phyloP scores from a whole-genome alignment of 2,329 filamentous ascomycete genomes.

The Colletotrichum trifolii region DNA sequence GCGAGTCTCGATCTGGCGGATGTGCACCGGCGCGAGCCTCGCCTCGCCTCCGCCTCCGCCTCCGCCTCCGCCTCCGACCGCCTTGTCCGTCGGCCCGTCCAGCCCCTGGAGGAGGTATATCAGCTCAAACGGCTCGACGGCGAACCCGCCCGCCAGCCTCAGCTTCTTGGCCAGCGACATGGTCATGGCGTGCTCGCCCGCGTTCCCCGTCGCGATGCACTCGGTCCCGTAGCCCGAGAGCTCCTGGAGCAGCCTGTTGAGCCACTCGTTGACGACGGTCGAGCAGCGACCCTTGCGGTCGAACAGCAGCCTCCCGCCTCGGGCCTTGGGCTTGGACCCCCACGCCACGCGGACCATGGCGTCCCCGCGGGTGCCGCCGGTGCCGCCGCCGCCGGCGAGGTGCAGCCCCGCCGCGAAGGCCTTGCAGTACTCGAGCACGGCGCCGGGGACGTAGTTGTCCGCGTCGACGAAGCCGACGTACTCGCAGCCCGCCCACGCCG shows the following conservation, averaged over 20 bases:
- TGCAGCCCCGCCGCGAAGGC: slow-evolving; percentile 11
- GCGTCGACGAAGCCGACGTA: slow-evolving; percentile 27
- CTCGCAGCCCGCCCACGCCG: slow-evolving; percentile 8
- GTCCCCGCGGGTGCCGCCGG: too few relatives aligned
- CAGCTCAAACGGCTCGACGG: slow-evolving; percentile 21
- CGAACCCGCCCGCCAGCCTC: slow-evolving; percentile 20
- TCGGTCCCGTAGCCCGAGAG: slow-evolving; percentile 15
- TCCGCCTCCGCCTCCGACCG: too few relatives aligned
- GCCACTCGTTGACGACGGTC: slow-evolving; percentile 5
- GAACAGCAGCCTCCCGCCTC: slow-evolving; percentile 5
- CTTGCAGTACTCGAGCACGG: slow-evolving; percentile 23
- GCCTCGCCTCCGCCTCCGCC: background rate
- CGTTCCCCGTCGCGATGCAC: slow-evolving; percentile 15
- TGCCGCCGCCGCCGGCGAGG: background rate
- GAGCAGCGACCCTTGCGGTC: slow-evolving; percentile 15
- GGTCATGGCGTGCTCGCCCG: slow-evolving; percentile 24
- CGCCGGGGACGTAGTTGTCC: slow-evolving; percentile 24
- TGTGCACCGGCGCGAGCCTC: background rate
- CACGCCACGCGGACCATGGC: slow-evolving; percentile 24
- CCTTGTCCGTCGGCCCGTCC: background rate
- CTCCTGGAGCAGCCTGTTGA: slow-evolving; percentile 13
- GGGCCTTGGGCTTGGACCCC: slow-evolving; percentile 19
- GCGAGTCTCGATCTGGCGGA: slow-evolving; percentile 22
- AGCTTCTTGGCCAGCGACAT: slow-evolving; percentile 18
- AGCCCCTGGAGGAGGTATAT: slow-evolving; percentile 13